Evolutionary conservation across 306 rosid genomes (phyloP).

Genomic region (Vachellia collinsii): DNA sequence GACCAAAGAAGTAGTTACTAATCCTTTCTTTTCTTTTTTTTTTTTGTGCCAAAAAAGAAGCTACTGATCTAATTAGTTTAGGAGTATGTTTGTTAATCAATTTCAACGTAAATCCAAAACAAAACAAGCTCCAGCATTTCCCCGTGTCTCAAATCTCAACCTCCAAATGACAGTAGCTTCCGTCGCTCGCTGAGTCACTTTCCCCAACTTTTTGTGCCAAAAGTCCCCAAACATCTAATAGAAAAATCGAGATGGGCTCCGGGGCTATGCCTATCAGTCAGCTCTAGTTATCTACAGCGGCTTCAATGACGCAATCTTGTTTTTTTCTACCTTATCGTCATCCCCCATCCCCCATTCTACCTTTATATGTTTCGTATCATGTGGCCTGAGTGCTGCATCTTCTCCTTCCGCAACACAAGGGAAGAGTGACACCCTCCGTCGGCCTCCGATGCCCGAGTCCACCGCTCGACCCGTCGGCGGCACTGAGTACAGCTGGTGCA

Average conservation of each 20-base stretch:
- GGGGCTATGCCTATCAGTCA: not conserved
- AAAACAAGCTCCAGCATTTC: too few species aligned
- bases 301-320: not conserved
- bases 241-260: not conserved
- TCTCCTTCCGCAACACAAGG: slow-evolving; percentile 38
- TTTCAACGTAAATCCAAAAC: too few species aligned
- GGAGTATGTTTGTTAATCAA: too few species aligned
- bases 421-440: slow-evolving; percentile 27
- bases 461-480: slow-evolving; percentile 70
- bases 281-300: too few species aligned
- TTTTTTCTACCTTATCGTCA: not conserved
- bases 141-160: not conserved
- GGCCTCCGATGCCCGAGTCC: slow-evolving; percentile 25
- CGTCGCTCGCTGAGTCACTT: not conserved
- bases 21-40: too few species aligned
- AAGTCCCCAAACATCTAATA: not conserved
- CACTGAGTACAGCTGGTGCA: slow-evolving; percentile 95
- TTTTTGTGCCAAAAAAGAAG: too few species aligned
- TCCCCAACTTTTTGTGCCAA: not conserved
- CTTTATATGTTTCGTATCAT: not conserved
- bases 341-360: not conserved
- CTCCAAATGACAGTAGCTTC: not conserved
- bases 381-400: not conserved
- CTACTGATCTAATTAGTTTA: too few species aligned
- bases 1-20: too few species aligned